Percentiles rank a stretch among this genome's conserved stretches.
These are phyloP conservation scores for Trichoderma parareesei DNA, from an alignment of 495 filamentous ascomycete species.

Conservation along the genomic window DNA sequence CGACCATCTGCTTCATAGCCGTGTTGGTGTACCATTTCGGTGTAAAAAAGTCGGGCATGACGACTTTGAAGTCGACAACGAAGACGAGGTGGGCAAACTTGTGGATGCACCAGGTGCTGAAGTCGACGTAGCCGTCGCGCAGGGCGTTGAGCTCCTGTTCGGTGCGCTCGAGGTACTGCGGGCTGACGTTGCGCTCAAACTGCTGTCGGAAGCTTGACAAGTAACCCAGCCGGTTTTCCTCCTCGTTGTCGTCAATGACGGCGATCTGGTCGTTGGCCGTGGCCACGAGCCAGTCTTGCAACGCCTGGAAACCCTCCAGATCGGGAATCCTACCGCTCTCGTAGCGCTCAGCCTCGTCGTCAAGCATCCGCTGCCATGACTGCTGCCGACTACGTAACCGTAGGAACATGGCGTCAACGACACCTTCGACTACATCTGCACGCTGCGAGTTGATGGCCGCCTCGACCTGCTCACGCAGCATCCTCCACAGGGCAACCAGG, in stretches of 20 bases:
- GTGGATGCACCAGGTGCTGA: slow-evolving; percentile 81
- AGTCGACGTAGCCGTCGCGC: slow-evolving; percentile 85
- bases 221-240: slow-evolving; percentile 63
- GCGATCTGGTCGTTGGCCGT: slow-evolving; percentile 98
- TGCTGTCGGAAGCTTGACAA: slow-evolving; percentile 73
- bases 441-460: slow-evolving; percentile 74
- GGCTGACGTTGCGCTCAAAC: slow-evolving; percentile 67
- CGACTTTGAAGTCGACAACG: slow-evolving; percentile 69
- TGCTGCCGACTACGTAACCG: slow-evolving; percentile 72
- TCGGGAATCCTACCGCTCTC: slow-evolving; percentile 50
- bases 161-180: slow-evolving; percentile 66
- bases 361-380: slow-evolving; percentile 77
- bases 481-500: slow-evolving; percentile 89
- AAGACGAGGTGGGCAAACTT: slow-evolving; percentile 82
- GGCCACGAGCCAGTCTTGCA: slow-evolving; percentile 94
- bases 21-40: slow-evolving; percentile 74
- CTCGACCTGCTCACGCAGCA: slow-evolving; percentile 84
- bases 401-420: slow-evolving; percentile 88
- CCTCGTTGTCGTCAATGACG: slow-evolving; percentile 83
- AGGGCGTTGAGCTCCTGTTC: slow-evolving; percentile 63
- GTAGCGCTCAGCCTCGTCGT: slow-evolving; percentile 74
- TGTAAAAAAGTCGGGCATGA: slow-evolving; percentile 86
- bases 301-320: slow-evolving; percentile 65
- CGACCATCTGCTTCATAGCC: slow-evolving; percentile 79
- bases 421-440: slow-evolving; percentile 81